A percentile compares a stretch with the other conserved stretches of the same genome.
These are phyloP conservation scores for Xanthoconium purpureum DNA, from an alignment of 768 basidiomycete species.

Conservation along the genomic window DNA sequence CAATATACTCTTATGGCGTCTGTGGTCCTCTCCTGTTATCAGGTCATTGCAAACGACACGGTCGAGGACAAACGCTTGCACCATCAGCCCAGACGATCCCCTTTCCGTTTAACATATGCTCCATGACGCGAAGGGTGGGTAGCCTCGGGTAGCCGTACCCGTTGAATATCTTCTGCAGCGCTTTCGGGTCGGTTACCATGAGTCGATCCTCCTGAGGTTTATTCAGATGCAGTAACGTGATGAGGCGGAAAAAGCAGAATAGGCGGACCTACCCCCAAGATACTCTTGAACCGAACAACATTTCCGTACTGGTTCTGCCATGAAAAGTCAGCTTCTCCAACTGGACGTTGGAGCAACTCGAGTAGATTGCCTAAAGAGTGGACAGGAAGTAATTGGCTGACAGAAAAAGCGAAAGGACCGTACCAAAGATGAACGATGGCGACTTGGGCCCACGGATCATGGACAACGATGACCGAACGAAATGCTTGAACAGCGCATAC, in stretches of 20 bases:
- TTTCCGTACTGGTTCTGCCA: constrained; percentile 31
- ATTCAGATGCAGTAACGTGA: neutral
- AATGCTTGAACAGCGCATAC: neutral
- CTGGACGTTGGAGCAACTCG: constrained; percentile 23
- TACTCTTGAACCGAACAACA: constrained; percentile 21
- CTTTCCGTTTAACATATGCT: constrained; percentile 23
- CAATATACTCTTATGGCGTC: constrained; percentile 51
- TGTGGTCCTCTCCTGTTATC: constrained; percentile 39
- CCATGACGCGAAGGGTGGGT: neutral
- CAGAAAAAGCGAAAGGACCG: neutral
- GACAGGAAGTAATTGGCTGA: constrained; percentile 9
- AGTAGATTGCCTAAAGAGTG: constrained; percentile 22
- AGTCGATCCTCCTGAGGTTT: constrained; percentile 41
- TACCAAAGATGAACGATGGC: constrained; percentile 17
- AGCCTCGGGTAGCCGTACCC: constrained; percentile 43
- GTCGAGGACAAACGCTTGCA: constrained; percentile 1
- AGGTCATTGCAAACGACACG: constrained; percentile 11
- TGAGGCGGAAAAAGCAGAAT: neutral
- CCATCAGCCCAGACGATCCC: constrained; percentile 41
- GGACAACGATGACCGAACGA: constrained; percentile 5
- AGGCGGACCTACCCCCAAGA: constrained; percentile 18
- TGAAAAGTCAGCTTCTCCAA: constrained; percentile 27
- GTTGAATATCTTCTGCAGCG: constrained; percentile 36
- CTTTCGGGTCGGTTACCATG: constrained; percentile 45
- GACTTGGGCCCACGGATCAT: constrained; percentile 15